These are phyloP conservation scores for Ambrosia hybrid DNA, from an alignment of 140 eudicot genomes.

Conservation along the genomic window DNA sequence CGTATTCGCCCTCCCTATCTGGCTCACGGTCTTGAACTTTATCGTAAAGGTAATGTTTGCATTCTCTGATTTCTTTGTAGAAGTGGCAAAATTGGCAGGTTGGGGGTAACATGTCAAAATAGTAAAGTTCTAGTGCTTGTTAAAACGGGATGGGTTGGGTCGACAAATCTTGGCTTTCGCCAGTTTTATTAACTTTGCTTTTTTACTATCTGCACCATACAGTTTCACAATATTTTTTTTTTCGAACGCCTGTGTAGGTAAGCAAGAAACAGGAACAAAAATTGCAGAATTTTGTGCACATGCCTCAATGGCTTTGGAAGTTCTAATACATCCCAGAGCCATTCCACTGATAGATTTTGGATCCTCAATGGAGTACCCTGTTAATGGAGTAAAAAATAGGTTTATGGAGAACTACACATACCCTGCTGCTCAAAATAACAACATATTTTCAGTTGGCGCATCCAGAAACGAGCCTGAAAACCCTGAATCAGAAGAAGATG, in stretches of 20 bases:
- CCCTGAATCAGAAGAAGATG: slow-evolving; percentile 59
- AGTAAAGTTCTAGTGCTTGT: too few species aligned
- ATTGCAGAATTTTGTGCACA: slow-evolving; percentile 75
- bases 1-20: slow-evolving; percentile 71
- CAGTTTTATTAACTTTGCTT: too few species aligned
- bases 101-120: too few species aligned
- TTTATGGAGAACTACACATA: slow-evolving; percentile 34
- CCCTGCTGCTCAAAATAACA: slow-evolving; percentile 18
- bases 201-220: background rate
- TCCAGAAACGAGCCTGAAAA: slow-evolving; percentile 30
- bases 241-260: slow-evolving; percentile 46
- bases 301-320: slow-evolving; percentile 77
- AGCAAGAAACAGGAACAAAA: slow-evolving; percentile 64
- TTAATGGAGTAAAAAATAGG: slow-evolving; percentile 25
- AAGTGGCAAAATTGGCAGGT: too few species aligned
- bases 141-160: too few species aligned
- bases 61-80: background rate
- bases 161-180: background rate
- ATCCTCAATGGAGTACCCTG: slow-evolving; percentile 27
- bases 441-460: slow-evolving; percentile 29
- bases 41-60: slow-evolving; percentile 62
- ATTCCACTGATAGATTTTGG: slow-evolving; percentile 56
- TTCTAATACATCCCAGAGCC: slow-evolving; percentile 80
- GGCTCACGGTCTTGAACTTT: slow-evolving; percentile 72
- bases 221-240: slow-evolving; percentile 2